phyloP scores from a whole-genome alignment of 1,139 yeast species.

The Taiozyma sp. region DNA sequence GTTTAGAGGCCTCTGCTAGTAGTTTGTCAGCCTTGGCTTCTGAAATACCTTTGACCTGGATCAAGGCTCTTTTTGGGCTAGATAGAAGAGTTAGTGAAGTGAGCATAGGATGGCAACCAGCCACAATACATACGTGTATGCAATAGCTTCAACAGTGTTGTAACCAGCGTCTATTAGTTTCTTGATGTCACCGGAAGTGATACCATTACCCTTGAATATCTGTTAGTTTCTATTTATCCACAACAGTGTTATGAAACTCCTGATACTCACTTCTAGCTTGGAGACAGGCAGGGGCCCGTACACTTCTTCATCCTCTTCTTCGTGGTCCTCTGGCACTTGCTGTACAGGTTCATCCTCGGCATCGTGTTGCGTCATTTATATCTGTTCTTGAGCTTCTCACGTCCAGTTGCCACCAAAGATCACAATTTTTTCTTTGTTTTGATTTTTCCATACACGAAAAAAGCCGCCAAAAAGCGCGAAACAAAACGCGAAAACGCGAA shows the following conservation, averaged over 20 bases:
- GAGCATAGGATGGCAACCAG: constrained; percentile 5
- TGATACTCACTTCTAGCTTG: constrained; percentile 29
- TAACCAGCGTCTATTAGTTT: constrained; percentile 80
- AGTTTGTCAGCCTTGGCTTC: constrained; percentile 93
- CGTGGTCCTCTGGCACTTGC: constrained; percentile 16
- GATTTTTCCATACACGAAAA: constrained; percentile 5
- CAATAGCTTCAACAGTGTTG: constrained; percentile 87
- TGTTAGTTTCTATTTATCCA: constrained; percentile 4
- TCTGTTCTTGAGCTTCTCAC: neutral
- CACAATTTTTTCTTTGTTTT: constrained; percentile 7
- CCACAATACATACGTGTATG: constrained; percentile 48
- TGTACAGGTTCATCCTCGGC: constrained; percentile 10
- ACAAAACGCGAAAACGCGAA: constrained; percentile 5
- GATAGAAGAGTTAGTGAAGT: constrained; percentile 7
- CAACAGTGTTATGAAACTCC: neutral
- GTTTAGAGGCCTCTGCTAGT: constrained; percentile 73
- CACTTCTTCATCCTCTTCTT: constrained; percentile 37
- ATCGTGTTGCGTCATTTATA: constrained; percentile 10
- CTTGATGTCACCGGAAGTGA: constrained; percentile 69
- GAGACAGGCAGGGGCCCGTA: constrained; percentile 43
- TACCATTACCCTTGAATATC: constrained; percentile 70
- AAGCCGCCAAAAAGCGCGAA: constrained; percentile 3
- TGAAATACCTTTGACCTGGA: constrained; percentile 84
- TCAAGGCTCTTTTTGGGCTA: constrained; percentile 63
- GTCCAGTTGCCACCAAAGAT: constrained; percentile 5